phyloP scores from a whole-genome alignment of 768 basidiomycete genomes.

The Lactarius sanguifluus region DNA sequence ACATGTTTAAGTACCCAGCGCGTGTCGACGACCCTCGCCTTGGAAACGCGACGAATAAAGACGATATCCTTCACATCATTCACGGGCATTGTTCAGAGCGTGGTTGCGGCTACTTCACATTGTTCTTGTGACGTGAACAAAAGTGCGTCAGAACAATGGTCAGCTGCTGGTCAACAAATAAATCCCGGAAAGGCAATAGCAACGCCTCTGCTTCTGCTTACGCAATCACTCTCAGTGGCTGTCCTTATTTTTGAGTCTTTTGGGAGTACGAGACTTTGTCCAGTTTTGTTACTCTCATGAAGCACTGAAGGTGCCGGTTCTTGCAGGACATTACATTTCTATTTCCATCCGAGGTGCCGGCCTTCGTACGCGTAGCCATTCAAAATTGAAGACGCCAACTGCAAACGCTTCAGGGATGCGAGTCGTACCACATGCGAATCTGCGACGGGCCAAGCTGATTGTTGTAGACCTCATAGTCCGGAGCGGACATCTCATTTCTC shows the following conservation, averaged over 20 bases:
- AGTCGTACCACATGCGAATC: not conserved
- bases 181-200: not conserved
- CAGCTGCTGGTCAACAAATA: not conserved
- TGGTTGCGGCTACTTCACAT: not conserved
- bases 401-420: not conserved
- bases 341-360: not conserved
- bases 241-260: not conserved
- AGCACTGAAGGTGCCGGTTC: not conserved
- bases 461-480: not conserved
- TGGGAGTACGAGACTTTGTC: not conserved
- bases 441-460: not conserved
- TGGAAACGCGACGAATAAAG: constrained; percentile 22
- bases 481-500: not conserved
- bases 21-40: constrained; percentile 22
- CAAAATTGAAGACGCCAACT: not conserved
- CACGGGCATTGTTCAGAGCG: constrained; percentile 15
- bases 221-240: not conserved
- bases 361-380: not conserved
- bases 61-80: not conserved
- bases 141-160: constrained; percentile 23
- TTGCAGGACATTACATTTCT: too few relatives aligned
- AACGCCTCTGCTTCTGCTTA: not conserved
- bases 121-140: constrained; percentile 17
- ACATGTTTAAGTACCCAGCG: constrained; percentile 23
- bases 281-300: not conserved